Conservation (phyloP, 192 early-diverging fungal genomes). For the Podila clonocystis region DNA sequence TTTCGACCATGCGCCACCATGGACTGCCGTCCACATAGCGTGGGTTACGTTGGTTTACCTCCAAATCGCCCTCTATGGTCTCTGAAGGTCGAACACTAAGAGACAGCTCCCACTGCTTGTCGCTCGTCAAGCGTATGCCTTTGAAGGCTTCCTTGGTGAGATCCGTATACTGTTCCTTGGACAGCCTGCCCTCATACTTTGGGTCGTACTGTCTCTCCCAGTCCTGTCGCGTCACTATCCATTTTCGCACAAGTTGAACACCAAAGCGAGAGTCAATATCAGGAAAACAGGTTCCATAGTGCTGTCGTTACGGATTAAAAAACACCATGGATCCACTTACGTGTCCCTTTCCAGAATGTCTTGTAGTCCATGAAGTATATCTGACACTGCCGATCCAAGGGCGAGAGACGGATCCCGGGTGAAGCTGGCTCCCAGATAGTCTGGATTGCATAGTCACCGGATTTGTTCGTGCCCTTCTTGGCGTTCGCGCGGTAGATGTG, state of each 20-base stretch:
- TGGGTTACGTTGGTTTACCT: slow-evolving; percentile 10
- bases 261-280: background rate
- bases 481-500: slow-evolving; percentile 23
- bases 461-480: background rate
- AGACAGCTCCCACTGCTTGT: slow-evolving; percentile 17
- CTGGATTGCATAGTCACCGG: slow-evolving; percentile 37
- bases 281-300: background rate
- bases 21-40: too few species aligned
- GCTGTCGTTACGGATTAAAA: background rate
- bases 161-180: slow-evolving; percentile 18
- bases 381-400: slow-evolving; percentile 17
- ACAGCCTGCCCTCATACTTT: slow-evolving; percentile 21
- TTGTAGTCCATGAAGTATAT: slow-evolving; percentile 37
- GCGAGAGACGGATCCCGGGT: background rate
- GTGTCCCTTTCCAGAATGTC: slow-evolving; percentile 36
- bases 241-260: background rate
- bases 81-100: slow-evolving; percentile 21
- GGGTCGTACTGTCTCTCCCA: slow-evolving; percentile 29
- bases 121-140: slow-evolving; percentile 10
- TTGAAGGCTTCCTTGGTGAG: slow-evolving; percentile 36
- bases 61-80: slow-evolving; percentile 1
- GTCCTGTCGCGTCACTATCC: slow-evolving; percentile 25
- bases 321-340: slow-evolving; percentile 1
- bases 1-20: background rate
- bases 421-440: slow-evolving; percentile 28